phyloP scores from a whole-genome alignment of 345 rosid species.

The Aquilaria yunnanensis region DNA sequence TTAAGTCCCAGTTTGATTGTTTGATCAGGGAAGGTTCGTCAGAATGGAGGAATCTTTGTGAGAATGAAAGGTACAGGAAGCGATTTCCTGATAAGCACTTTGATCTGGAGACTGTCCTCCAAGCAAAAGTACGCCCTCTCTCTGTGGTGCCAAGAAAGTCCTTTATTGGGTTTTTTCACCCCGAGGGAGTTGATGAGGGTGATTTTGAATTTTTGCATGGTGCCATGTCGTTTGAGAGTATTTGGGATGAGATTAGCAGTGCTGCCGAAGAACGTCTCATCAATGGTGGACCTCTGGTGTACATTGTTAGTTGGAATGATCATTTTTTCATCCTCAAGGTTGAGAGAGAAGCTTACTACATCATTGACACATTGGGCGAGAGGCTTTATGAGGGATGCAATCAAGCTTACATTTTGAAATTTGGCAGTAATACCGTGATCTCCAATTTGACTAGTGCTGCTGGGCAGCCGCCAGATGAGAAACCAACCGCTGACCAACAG shows the following conservation, averaged over 20 bases:
- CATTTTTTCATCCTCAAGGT: constrained; percentile 90
- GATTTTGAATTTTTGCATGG: constrained; percentile 70
- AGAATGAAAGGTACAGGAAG: constrained; percentile 61
- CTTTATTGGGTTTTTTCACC: constrained; percentile 89
- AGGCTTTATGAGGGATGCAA: constrained; percentile 90
- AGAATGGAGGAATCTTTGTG: constrained; percentile 93
- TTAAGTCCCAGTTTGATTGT: constrained; percentile 86
- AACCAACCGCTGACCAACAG: constrained; percentile 29
- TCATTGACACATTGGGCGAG: constrained; percentile 94
- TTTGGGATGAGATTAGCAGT: constrained; percentile 84
- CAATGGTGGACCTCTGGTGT: constrained; percentile 48
- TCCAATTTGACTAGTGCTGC: constrained; percentile 28
- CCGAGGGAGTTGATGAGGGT: constrained; percentile 68
- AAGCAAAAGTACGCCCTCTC: constrained; percentile 76
- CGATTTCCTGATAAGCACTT: constrained; percentile 92
- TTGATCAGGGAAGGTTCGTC: constrained; percentile 90
- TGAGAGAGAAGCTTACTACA: constrained; percentile 80
- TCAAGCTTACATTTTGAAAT: constrained; percentile 92
- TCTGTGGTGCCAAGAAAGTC: constrained; percentile 66
- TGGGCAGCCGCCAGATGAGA: constrained; percentile 34
- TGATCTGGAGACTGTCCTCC: constrained; percentile 88
- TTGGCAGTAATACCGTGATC: constrained; percentile 54
- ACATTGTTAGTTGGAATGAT: constrained; percentile 98
- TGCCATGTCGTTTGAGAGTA: constrained; percentile 92
- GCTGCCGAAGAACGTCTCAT: constrained; percentile 36